Evolutionary conservation across 345 rosid genomes (phyloP), one percentile per base, ranked within the genome.

Genomic region (Combretum micranthum): DNA sequence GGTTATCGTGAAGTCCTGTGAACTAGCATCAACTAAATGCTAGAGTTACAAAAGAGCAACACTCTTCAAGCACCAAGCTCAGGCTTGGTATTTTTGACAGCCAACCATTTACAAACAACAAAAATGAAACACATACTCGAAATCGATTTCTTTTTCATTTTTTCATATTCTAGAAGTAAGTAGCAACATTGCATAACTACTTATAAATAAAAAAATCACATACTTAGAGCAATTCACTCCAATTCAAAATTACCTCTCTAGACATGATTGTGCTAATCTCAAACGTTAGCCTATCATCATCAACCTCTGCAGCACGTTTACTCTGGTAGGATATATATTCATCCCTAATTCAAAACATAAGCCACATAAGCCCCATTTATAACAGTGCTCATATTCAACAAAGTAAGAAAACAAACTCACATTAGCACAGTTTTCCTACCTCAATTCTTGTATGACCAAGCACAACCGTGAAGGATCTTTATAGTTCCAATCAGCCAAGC

Each of bases 211-310:
- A 4, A 32, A 32, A 1, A 32, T 1, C 7, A 4, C 7, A 32
- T 32, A 32, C 5, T 32, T 32, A 32, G 39, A 32, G 39, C 42
- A 18, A 20, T 57, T 4, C 9, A 18, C 13, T 14, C 15, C 20
- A 20, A 10, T 7, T 37, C 32, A 15, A 47, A 50, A 42, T 62
- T 80, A 92, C 99, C 99, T 93, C 96, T 65, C 92, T 87, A 20
- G 90, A 73, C 60, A 85, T n/a, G 21, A 93, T 83, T 15, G 99
- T 93, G 82, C 87, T 82, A 42, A 85, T 73, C 68, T 93, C 97
- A 70, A 93, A 93, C 65, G 72, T 87, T 22, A 93, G 61, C 22
- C 99, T 74, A 56, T 85, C 95, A 67, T 89, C 99, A 64, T 93
- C 90, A 55, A 93, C 84, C 71, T 74, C 77, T 42, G 75, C 90